Evolutionary conservation across 163 green algal species (phyloP), one percentile per base, ranked within the genome.

Genomic region (Smithsoniella earleae): DNA sequence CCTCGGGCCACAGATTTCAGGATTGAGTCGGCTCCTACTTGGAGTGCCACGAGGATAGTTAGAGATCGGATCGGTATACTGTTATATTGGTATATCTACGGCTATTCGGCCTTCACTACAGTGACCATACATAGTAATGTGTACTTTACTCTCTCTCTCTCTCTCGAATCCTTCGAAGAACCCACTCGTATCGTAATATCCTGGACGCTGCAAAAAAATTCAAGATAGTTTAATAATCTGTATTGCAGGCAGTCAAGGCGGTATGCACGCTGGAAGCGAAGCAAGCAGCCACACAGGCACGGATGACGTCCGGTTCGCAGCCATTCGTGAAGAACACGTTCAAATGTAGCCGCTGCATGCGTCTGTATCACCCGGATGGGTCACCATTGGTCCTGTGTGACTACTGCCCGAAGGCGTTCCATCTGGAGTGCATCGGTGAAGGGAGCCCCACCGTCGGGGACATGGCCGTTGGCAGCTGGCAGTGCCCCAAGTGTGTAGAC

Each of bases 371-470:
- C 49, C 65, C 76, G 1, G 74, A 84, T 3, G 75, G 76, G 49
- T 85, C 77, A 3, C 85, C 86, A 13, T 77, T 93, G 55, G 75
- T 86, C 44, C 80, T 92, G 52, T 94, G 88, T 77, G 86, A 94
- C 82, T 88, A 80, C 74, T 94, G 87, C 77, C 86, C 87, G 0
- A 74, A 83, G 25, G 78, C 82, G 22, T 91, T 83, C 79, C 88
- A 94, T 80, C 43, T 90, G 66, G 75, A 62, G 46, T 92, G 87
- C 83, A 66, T 91, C 46, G 76, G 25, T 13, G 82, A n/a, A n/a
- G n/a, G n/a, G n/a, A n/a, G 73, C 25, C 18, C 85, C 27, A 62
- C 75, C 62, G 81, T 69, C 25, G 45, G 28, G 1, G 74, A 89
- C n/a, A 79, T 90, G 63, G 80, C 83, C 13, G 46, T 77, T 3